These are phyloP conservation scores for Trichoderma oligosporum DNA, from an alignment of 2,329 filamentous ascomycete species.

Conservation along the genomic window DNA sequence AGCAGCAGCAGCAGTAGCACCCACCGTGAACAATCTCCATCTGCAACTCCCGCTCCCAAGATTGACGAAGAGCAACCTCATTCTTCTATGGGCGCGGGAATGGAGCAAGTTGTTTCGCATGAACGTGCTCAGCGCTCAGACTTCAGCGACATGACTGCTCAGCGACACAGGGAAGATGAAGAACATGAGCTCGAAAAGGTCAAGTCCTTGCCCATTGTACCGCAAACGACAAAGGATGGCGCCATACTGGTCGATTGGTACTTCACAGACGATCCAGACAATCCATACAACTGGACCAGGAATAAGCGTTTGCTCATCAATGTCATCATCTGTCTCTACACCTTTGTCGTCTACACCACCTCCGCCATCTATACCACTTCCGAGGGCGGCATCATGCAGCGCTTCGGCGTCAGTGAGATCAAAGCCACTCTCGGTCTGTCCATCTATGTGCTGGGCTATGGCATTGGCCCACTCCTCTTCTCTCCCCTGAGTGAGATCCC, in stretches of 20 bases:
- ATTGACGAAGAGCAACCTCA: conserved; percentile 18
- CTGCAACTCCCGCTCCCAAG: not conserved
- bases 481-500: conserved; percentile 66
- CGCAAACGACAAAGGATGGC: conserved; percentile 48
- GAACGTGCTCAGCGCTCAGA: conserved; percentile 20
- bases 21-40: not conserved
- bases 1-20: too few species aligned
- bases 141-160: not conserved
- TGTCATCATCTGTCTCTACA: conserved; percentile 52
- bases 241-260: conserved; percentile 53
- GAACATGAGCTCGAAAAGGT: conserved; percentile 38
- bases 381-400: conserved; percentile 44
- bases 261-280: conserved; percentile 50
- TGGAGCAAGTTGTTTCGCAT: not conserved
- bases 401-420: conserved; percentile 50
- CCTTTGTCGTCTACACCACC: conserved; percentile 55
- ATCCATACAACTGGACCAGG: conserved; percentile 54
- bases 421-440: conserved; percentile 56
- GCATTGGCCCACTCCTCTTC: conserved; percentile 61
- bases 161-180: conserved; percentile 29
- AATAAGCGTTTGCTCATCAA: conserved; percentile 41
- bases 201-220: conserved; percentile 47
- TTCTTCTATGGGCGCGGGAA: not conserved
- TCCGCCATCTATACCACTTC: conserved; percentile 48
- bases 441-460: conserved; percentile 62